These are phyloP conservation scores for Penicillium tannophilum DNA, from an alignment of 495 filamentous ascomycete genomes.

Conservation along the genomic window DNA sequence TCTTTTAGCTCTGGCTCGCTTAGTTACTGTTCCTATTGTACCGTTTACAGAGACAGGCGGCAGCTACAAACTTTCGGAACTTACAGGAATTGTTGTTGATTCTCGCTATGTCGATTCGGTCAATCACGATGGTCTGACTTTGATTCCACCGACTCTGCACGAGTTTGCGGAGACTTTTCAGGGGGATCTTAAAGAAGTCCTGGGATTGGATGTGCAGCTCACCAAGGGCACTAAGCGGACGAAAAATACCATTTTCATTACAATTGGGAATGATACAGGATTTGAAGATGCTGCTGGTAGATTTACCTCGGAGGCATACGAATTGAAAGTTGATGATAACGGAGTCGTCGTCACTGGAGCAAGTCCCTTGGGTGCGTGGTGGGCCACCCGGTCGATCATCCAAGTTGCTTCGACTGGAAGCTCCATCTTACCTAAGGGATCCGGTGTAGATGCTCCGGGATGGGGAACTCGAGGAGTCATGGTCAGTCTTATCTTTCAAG, in stretches of 20 bases:
- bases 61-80: conserved; percentile 28
- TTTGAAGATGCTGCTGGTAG: conserved; percentile 45
- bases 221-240: conserved; percentile 14
- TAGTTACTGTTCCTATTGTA: conserved; percentile 35
- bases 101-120: conserved; percentile 35
- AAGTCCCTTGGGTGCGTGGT: conserved; percentile 54
- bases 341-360: conserved; percentile 50
- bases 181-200: conserved; percentile 34
- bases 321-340: conserved; percentile 34
- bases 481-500: conserved; percentile 17
- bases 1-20: conserved; percentile 10
- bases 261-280: conserved; percentile 39
- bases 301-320: conserved; percentile 50
- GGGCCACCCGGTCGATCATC: conserved; percentile 53
- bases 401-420: conserved; percentile 45
- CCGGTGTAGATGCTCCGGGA: conserved; percentile 46
- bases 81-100: conserved; percentile 45
- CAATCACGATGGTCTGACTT: conserved; percentile 44
- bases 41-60: conserved; percentile 36
- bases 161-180: conserved; percentile 47
- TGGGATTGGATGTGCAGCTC: conserved; percentile 31
- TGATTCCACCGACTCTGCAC: conserved; percentile 49
- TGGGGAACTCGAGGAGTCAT: conserved; percentile 51
- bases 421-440: conserved; percentile 38
- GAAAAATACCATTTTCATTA: conserved; percentile 46